Evolutionary conservation across 306 rosid genomes (phyloP).

Genomic region (Senna siamea): DNA sequence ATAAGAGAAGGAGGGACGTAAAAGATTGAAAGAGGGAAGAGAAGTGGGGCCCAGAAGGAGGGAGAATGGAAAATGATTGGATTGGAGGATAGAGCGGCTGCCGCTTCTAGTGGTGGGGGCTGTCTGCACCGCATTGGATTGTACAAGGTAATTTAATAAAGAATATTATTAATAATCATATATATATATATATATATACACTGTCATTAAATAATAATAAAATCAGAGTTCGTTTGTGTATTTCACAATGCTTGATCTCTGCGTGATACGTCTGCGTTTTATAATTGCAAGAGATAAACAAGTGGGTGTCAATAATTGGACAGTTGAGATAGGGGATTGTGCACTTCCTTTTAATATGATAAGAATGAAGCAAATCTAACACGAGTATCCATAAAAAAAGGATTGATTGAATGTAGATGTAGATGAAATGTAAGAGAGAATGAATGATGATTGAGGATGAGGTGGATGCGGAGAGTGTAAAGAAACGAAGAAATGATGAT

Average conservation of each 20-base stretch:
- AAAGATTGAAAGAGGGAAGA: neutral
- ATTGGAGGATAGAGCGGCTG: neutral
- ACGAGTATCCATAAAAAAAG: neutral
- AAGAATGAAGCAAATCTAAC: no score
- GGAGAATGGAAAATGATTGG: neutral
- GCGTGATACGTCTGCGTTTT: slow-evolving; percentile 21
- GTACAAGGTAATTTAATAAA: no score
- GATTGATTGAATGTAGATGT: neutral
- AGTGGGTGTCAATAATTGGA: slow-evolving; percentile 37
- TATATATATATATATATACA: no score
- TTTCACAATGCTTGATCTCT: no score
- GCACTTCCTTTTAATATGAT: no score
- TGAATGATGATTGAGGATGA: neutral
- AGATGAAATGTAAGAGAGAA: neutral
- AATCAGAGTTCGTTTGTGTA: no score
- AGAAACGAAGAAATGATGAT: slow-evolving; percentile 8
- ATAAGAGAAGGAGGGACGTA: neutral
- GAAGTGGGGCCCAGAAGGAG: neutral
- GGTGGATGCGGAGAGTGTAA: neutral
- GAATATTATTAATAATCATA: no score
- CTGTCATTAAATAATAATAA: no score
- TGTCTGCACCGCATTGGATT: neutral
- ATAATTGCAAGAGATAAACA: neutral
- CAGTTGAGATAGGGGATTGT: neutral
- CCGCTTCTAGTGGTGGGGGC: slow-evolving; percentile 2